A percentile compares a stretch with the other conserved stretches of the same genome.
These are phyloP conservation scores for Diplocarpon mali DNA, from an alignment of 2,329 filamentous ascomycete genomes.

Conservation along the genomic window DNA sequence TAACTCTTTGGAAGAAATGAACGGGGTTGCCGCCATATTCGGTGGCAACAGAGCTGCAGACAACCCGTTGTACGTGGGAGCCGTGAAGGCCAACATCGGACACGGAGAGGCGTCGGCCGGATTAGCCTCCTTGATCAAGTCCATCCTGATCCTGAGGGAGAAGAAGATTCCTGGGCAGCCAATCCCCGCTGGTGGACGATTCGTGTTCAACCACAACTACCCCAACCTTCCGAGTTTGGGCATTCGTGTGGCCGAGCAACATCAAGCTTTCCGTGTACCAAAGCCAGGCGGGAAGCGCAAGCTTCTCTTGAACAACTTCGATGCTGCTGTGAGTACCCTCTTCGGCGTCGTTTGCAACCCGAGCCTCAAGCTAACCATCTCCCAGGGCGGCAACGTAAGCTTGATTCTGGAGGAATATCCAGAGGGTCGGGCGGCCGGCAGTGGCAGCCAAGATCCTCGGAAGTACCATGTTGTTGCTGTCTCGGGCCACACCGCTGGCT, in stretches of 20 bases:
- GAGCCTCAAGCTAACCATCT: too few relatives aligned
- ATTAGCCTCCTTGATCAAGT: conserved; percentile 21
- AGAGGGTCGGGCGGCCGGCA: conserved; percentile 10
- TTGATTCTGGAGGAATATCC: conserved; percentile 17
- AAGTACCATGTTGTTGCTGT: conserved; percentile 32
- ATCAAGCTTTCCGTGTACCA: conserved; percentile 10
- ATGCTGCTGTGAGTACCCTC: conserved; percentile 3
- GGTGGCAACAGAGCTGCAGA: conserved; percentile 31
- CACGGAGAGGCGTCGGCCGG: conserved; percentile 24
- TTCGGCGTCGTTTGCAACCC: too few relatives aligned
- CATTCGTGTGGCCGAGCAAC: conserved; percentile 35
- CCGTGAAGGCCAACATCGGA: conserved; percentile 38
- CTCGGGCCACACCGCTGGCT: conserved; percentile 32
- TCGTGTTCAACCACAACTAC: conserved; percentile 21
- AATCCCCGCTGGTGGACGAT: conserved; percentile 13
- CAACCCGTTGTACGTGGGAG: conserved; percentile 40
- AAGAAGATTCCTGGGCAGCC: conserved; percentile 16
- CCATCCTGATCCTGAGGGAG: conserved; percentile 18
- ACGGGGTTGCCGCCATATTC: conserved; percentile 2
- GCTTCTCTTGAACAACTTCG: conserved; percentile 40
- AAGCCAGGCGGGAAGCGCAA: conserved; percentile 29
- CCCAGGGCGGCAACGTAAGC: conserved; percentile 11
- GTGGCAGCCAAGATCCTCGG: conserved; percentile 27
- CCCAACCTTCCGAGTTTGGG: conserved; percentile 27
- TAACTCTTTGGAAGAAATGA: conserved; percentile 15